Evolutionary conservation across 192 early-diverging fungal species (phyloP), one percentile per base, ranked within the genome.

Genomic region (Umbelopsis sp.): DNA sequence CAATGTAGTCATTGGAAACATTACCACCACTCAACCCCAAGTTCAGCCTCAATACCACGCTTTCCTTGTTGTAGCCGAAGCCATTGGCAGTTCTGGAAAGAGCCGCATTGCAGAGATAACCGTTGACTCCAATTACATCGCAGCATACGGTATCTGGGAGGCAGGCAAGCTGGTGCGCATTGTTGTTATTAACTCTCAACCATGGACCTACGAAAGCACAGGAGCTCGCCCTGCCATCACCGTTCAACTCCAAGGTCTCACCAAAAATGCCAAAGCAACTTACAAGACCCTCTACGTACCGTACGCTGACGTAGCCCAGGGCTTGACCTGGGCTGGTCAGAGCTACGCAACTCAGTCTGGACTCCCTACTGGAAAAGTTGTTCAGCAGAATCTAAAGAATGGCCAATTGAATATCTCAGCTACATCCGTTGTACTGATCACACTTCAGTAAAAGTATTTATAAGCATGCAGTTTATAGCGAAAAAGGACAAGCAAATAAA

Each of bases 11-110:
- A 32, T 62, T 62, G 56, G 56, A 14, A 34, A 34, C 3, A 62
- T 11, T 16, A 34, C 31, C 17, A 62, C 56, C 29, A 34, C 56
- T 17, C 26, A n/a, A 31, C 56, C 56, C 34, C 56, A 62, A 31
- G 17, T 62, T 20, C 56, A 62, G 34, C 56, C 56, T 4, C 56
- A 62, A n/a, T 62, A 62, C 56, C 56, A 62, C 20, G 56, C 56
- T 4, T 62, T 62, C 56, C 56, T 62, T 62, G 56, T 62, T n/a
- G 56, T 62, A 34, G 56, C 56, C 17, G 56, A 62, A 32, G 56
- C 56, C 31, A 62, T 62, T 34, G 56, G 56, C 4, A 62, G 5
- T 20, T 34, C 56, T 7, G 56, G 56, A 29, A 62, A 62, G 5
- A 62, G 56, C 12, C 56, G 56, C 8, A 5, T 62, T 34, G 29